Conservation (phyloP, 1,284 basidiomycete genomes). For the Athelia psychrophila region DNA sequence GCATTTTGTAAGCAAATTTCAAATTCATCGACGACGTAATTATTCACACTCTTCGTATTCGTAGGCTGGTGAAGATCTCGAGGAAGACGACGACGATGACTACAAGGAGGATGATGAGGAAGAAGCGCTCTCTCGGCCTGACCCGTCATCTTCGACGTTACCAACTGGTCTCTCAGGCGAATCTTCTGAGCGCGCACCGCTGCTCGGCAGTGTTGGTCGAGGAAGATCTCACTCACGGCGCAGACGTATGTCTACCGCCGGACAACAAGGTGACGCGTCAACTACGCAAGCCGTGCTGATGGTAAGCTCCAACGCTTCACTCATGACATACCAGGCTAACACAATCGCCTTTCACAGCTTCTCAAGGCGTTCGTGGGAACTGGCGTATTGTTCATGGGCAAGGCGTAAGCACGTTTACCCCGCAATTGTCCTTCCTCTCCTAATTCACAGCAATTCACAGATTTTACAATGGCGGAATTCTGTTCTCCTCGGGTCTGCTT, state of each 20-base stretch:
- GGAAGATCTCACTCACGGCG: slow-evolving; percentile 52
- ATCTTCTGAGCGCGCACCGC: slow-evolving; percentile 40
- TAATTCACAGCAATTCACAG: slow-evolving; percentile 34
- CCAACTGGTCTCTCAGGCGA: slow-evolving; percentile 22
- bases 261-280: slow-evolving; percentile 77
- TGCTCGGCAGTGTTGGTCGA: slow-evolving; percentile 27
- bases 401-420: slow-evolving; percentile 67
- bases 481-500: slow-evolving; percentile 86
- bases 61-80: slow-evolving; percentile 92
- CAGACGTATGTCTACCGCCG: slow-evolving; percentile 46
- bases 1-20: slow-evolving; percentile 65
- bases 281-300: slow-evolving; percentile 89
- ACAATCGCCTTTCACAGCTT: slow-evolving; percentile 47
- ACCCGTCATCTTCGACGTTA: slow-evolving; percentile 23
- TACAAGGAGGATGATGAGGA: slow-evolving; percentile 48
- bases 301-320: slow-evolving; percentile 44
- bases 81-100: slow-evolving; percentile 74
- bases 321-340: slow-evolving; percentile 4
- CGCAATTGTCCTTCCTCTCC: slow-evolving; percentile 3
- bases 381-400: slow-evolving; percentile 94
- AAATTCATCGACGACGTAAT: not conserved
- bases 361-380: slow-evolving; percentile 97
- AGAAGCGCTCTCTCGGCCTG: slow-evolving; percentile 12
- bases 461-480: slow-evolving; percentile 93
- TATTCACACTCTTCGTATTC: slow-evolving; percentile 4